Percentiles rank a stretch among this genome's conserved stretches.
These are phyloP conservation scores for Echinosophora koreensis DNA, from an alignment of 306 rosid species.

Conservation along the genomic window DNA sequence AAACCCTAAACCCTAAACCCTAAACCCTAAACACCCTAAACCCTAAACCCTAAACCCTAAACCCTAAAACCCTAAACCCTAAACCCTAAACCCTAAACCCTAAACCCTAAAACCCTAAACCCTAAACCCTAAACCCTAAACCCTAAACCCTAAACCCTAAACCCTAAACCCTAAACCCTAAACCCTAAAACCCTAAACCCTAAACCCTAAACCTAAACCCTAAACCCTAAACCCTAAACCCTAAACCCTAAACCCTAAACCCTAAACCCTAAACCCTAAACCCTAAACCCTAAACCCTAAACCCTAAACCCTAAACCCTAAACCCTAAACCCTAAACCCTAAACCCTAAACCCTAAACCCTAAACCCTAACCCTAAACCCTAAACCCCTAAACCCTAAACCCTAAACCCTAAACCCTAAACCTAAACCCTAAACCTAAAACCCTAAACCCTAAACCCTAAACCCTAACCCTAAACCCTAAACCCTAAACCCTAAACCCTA, in stretches of 20 bases:
- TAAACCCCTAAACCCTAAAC: not conserved
- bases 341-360: not conserved
- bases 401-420: not conserved
- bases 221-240: slow-evolving; percentile 2
- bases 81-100: not conserved
- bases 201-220: not conserved
- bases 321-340: not conserved
- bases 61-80: too few species aligned
- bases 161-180: not conserved
- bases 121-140: not conserved
- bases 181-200: not conserved
- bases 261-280: not conserved
- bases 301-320: not conserved
- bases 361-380: not conserved
- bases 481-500: not conserved
- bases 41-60: too few species aligned
- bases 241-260: not conserved
- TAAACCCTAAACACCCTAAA: too few species aligned
- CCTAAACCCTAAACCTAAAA: not conserved
- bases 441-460: not conserved
- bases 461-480: not conserved
- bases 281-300: not conserved
- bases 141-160: not conserved
- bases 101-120: not conserved
- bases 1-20: too few species aligned